These are phyloP conservation scores for Acanthamoeba culbertsoni DNA, from an alignment of 208 protist species.

Conservation along the genomic window DNA sequence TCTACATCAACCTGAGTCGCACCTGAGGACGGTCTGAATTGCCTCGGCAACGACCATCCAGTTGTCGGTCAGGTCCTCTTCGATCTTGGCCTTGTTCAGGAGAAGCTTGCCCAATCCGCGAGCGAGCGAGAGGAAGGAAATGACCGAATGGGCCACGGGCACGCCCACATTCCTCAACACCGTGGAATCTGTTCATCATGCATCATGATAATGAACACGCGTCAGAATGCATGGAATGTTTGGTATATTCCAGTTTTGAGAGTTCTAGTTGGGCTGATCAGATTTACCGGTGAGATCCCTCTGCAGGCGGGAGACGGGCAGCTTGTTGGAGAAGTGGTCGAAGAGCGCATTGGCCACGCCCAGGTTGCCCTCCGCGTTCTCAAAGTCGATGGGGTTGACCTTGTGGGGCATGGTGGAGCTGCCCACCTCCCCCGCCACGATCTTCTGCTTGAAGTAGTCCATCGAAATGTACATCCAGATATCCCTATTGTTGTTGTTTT, in stretches of 20 bases:
- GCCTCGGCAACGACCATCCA: constrained; percentile 94
- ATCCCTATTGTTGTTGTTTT: constrained; percentile 85
- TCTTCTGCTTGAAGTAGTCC: constrained; percentile 93
- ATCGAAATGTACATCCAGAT: constrained; percentile 94
- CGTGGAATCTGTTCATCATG: constrained; percentile 85
- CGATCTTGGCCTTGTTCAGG: constrained; percentile 84
- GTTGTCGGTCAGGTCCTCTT: constrained; percentile 88
- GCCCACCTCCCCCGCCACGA: constrained; percentile 91
- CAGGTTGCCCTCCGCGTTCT: constrained; percentile 96
- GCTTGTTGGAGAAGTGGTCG: constrained; percentile 91
- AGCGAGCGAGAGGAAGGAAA: constrained; percentile 89
- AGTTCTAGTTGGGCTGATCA: neutral
- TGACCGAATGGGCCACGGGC: constrained; percentile 88
- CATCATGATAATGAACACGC: too few species aligned
- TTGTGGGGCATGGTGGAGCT: constrained; percentile 97
- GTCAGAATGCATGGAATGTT: too few species aligned
- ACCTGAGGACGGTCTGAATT: constrained; percentile 94
- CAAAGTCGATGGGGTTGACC: constrained; percentile 97
- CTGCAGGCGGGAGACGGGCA: constrained; percentile 94
- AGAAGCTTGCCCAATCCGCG: constrained; percentile 91
- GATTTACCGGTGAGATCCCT: constrained; percentile 87
- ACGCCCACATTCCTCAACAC: constrained; percentile 94
- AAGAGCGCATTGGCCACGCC: constrained; percentile 92
- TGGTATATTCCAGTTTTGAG: too few species aligned
- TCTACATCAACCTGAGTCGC: too few species aligned